Evolutionary conservation across 306 rosid genomes (phyloP).

Genomic region (Inga laurina): DNA sequence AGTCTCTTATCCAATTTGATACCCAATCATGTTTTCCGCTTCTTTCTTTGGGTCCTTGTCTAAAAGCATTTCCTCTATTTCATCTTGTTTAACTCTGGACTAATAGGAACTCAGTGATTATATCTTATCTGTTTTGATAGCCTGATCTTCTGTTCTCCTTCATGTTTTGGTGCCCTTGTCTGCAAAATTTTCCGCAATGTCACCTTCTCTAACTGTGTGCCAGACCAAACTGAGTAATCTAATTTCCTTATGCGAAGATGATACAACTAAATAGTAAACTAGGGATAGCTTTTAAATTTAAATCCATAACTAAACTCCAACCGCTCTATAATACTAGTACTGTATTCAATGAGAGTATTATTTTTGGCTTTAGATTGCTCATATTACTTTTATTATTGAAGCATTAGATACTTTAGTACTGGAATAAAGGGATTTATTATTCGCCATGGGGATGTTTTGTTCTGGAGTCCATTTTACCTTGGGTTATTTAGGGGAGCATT

Average conservation of each 20-base stretch:
- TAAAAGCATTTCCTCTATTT: not conserved
- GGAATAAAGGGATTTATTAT: not conserved
- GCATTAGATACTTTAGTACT: not conserved
- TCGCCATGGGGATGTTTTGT: not conserved
- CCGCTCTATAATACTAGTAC: not conserved
- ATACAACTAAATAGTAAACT: not conserved
- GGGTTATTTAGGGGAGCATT: conserved; percentile 8
- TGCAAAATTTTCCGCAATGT: not conserved
- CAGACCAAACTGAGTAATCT: not conserved
- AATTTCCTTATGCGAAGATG: not conserved
- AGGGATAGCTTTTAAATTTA: not conserved
- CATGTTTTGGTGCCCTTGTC: not conserved
- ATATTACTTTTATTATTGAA: not conserved
- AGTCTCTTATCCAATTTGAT: not conserved
- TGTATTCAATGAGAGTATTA: not conserved
- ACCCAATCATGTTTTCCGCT: not conserved
- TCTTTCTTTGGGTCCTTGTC: not conserved
- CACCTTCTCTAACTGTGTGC: not conserved
- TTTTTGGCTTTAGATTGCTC: not conserved
- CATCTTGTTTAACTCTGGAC: not conserved
- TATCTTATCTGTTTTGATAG: not conserved
- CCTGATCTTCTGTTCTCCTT: not conserved
- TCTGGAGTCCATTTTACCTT: conserved; percentile 2
- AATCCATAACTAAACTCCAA: not conserved
- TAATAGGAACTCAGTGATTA: not conserved